Evolutionary conservation across 805 yeast genomes (phyloP).

Genomic region (Candida xyloterini): DNA sequence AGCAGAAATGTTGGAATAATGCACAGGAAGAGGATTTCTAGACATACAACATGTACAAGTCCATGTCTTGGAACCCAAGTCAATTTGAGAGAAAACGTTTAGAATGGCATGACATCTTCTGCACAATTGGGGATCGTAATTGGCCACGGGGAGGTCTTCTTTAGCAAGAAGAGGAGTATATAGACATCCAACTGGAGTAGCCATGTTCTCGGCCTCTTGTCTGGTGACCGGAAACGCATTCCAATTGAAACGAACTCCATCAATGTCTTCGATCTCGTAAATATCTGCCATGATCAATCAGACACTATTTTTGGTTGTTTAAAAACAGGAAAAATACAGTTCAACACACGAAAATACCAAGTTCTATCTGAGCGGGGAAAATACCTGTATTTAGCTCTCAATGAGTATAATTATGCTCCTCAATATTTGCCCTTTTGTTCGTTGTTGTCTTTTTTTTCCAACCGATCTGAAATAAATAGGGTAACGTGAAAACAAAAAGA

Average conservation of each 20-base stretch:
- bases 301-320: not conserved
- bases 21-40: conserved; percentile 79
- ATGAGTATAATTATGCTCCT: conserved; percentile 5
- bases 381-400: not conserved
- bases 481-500: conserved; percentile 7
- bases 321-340: conserved; percentile 2
- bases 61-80: conserved; percentile 75
- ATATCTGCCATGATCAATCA: conserved; percentile 39
- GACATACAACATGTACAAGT: conserved; percentile 77
- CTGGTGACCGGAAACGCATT: conserved; percentile 86
- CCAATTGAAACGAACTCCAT: conserved; percentile 76
- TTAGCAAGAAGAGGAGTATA: conserved; percentile 90
- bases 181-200: conserved; percentile 90
- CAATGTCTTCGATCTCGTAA: conserved; percentile 57
- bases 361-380: conserved; percentile 4
- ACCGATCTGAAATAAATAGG: conserved; percentile 10
- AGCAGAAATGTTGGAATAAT: conserved; percentile 71
- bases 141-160: conserved; percentile 71
- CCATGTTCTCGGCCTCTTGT: conserved; percentile 84
- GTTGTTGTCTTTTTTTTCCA: conserved; percentile 13
- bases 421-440: conserved; percentile 13
- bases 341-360: conserved; percentile 6
- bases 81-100: conserved; percentile 84
- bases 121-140: conserved; percentile 84
- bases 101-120: conserved; percentile 80